phyloP scores from a whole-genome alignment of 2,329 filamentous ascomycete species.

The Colletotrichum sp. region DNA sequence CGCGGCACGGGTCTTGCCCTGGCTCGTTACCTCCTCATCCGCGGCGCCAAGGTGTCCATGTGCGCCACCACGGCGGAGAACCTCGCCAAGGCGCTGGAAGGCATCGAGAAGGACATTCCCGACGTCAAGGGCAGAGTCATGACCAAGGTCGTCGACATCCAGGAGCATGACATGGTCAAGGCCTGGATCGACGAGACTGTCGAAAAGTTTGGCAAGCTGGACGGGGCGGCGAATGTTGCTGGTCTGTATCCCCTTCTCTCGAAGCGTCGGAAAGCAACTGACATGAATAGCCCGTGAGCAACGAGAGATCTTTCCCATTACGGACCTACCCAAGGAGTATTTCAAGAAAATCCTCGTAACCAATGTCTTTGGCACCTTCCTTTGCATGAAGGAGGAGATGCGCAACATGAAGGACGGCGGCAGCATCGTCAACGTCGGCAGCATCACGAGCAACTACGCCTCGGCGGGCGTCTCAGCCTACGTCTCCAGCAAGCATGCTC shows the following conservation, averaged over 20 bases:
- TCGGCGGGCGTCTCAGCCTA: constrained; percentile 36
- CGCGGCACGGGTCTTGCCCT: constrained; percentile 23
- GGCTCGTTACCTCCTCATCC: constrained; percentile 23
- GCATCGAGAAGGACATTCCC: constrained; percentile 27
- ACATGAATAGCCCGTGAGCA: constrained; percentile 23
- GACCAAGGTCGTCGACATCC: constrained; percentile 32
- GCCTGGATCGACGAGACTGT: constrained; percentile 36
- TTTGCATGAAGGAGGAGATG: constrained; percentile 31
- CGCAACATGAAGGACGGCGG: constrained; percentile 42
- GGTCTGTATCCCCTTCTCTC: constrained; percentile 26
- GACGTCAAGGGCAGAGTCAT: constrained; percentile 26
- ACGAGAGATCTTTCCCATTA: constrained; percentile 26
- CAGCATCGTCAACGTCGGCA: constrained; percentile 53
- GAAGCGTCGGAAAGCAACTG: neutral
- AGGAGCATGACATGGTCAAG: constrained; percentile 32
- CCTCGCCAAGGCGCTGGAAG: constrained; percentile 26
- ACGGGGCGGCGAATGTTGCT: constrained; percentile 41
- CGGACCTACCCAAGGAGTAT: constrained; percentile 26
- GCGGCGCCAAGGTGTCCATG: constrained; percentile 36
- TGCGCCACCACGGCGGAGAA: constrained; percentile 31
- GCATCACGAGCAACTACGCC: constrained; percentile 46
- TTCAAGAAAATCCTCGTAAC: constrained; percentile 26
- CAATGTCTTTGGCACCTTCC: constrained; percentile 29
- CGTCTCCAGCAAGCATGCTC: constrained; percentile 35
- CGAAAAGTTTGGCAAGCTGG: constrained; percentile 34